These are phyloP conservation scores for Aspergillus brunneoviolaceus DNA, from an alignment of 2,329 filamentous ascomycete genomes.

Conservation along the genomic window DNA sequence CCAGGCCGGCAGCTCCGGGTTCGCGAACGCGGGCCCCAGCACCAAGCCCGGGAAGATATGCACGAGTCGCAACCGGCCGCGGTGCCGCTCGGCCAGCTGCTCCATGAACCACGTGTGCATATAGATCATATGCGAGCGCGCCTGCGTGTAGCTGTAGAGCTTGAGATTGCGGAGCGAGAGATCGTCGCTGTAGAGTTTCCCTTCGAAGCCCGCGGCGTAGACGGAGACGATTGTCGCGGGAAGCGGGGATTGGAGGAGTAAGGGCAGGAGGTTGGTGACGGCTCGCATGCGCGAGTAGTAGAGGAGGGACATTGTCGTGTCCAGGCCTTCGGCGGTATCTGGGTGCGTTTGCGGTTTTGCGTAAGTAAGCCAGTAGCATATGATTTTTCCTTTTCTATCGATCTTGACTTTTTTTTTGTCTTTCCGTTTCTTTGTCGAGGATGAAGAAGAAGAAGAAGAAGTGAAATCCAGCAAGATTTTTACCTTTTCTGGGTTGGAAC, in stretches of 20 bases:
- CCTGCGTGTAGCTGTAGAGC: slow-evolving; percentile 1
- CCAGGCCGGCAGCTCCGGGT: slow-evolving; percentile 4
- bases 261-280: slow-evolving; percentile 5
- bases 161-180: slow-evolving; percentile 3
- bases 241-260: slow-evolving; percentile 3
- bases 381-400: too few species aligned
- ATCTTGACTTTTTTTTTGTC: not conserved
- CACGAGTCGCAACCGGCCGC: not conserved
- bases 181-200: slow-evolving; percentile 3
- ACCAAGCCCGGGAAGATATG: slow-evolving; percentile 11
- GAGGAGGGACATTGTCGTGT: slow-evolving; percentile 7
- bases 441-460: too few species aligned
- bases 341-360: not conserved
- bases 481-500: slow-evolving; percentile 4
- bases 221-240: slow-evolving; percentile 5
- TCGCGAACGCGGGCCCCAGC: slow-evolving; percentile 3
- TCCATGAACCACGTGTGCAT: slow-evolving; percentile 10
- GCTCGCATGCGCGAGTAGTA: slow-evolving; percentile 11
- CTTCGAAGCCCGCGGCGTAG: slow-evolving; percentile 4
- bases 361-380: too few species aligned
- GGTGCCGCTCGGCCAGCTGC: not conserved
- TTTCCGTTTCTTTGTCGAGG: too few species aligned
- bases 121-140: slow-evolving; percentile 8
- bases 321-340: slow-evolving; percentile 10
- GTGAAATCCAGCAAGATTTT: too few species aligned